A percentile compares a stretch with the other conserved stretches of the same genome.
Conservation (phyloP, 345 rosid species). For the Syzygium aromaticum region DNA sequence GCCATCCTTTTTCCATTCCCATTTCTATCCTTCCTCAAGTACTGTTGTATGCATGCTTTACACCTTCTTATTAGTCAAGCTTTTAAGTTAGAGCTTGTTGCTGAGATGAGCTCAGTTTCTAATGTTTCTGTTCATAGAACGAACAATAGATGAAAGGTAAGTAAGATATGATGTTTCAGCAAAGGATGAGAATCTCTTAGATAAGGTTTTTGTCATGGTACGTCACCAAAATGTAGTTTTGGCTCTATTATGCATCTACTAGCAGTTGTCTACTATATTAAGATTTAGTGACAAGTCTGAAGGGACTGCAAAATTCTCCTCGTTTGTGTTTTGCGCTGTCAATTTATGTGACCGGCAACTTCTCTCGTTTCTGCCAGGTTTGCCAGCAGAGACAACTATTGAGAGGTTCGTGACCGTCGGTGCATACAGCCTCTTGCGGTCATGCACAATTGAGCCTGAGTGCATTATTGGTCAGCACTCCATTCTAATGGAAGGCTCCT, state of each 20-base stretch:
- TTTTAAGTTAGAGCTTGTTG: background rate
- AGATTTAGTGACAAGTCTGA: background rate
- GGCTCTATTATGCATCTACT: background rate
- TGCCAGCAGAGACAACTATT: slow-evolving; percentile 80
- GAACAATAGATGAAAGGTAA: background rate
- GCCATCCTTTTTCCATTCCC: background rate
- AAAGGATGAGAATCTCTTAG: background rate
- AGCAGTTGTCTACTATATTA: background rate
- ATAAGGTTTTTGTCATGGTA: background rate
- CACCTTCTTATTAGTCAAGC: background rate
- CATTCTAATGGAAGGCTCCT: slow-evolving; percentile 95
- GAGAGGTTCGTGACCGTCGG: slow-evolving; percentile 93
- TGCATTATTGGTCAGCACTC: slow-evolving; percentile 97
- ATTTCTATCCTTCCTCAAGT: background rate
- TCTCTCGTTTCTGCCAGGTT: slow-evolving; percentile 39
- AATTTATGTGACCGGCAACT: background rate
- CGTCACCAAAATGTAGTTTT: background rate
- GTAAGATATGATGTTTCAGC: background rate
- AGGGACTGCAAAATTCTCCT: background rate
- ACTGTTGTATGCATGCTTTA: background rate
- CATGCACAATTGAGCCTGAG: slow-evolving; percentile 97
- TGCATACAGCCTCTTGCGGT: slow-evolving; percentile 74
- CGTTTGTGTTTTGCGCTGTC: background rate
- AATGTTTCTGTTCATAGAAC: background rate
- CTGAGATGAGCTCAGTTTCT: background rate